Evolutionary conservation across 441 rosid species (phyloP), one percentile per base, ranked within the genome.

Genomic region (Pelargonium myrrhifolium): DNA sequence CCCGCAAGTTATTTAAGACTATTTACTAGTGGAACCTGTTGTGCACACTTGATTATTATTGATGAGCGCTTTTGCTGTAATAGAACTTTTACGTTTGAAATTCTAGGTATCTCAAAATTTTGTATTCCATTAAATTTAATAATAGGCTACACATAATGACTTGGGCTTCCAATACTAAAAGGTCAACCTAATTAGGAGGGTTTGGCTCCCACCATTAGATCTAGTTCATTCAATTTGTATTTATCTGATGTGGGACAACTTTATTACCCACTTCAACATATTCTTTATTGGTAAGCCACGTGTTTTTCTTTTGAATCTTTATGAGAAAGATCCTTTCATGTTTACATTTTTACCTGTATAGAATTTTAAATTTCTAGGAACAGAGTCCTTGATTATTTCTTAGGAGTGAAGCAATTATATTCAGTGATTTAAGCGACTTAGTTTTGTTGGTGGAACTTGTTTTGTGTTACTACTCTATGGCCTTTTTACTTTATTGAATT

Each of bases 401-500:
- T 15, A 15, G 59, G 59, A 53, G 22, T 17, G 8, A 53, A 8
- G 59, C 9, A 53, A 15, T 15, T 53, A 17, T 15, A n/a, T 17
- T 15, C 17, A 53, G 59, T 15, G 59, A 17, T 4, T 17, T 17
- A 5, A 20, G 59, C 2, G 59, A 4, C 7, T 5, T 8, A 3
- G 59, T 6, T 21, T 9, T 9, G 55, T 49, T 12, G 2, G n/a
- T 49, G 15, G 0, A 49, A 49, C 17, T 49, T 40, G 70, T 47
- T 21, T 6, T 35, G 14, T 22, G 49, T 40, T 22, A 18, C 58
- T 47, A 14, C 22, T 43, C 17, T 65, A 4, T 68, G 35, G 49
- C 35, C 35, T 72, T 70, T 63, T 65, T n/a, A 8, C 39, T 65
- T 62, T 35, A 55, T 31, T 26, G 15, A 21, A 14, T 9, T 45